phyloP scores from a whole-genome alignment of 2,329 filamentous ascomycete genomes.

The Xylariaceae sp. region DNA sequence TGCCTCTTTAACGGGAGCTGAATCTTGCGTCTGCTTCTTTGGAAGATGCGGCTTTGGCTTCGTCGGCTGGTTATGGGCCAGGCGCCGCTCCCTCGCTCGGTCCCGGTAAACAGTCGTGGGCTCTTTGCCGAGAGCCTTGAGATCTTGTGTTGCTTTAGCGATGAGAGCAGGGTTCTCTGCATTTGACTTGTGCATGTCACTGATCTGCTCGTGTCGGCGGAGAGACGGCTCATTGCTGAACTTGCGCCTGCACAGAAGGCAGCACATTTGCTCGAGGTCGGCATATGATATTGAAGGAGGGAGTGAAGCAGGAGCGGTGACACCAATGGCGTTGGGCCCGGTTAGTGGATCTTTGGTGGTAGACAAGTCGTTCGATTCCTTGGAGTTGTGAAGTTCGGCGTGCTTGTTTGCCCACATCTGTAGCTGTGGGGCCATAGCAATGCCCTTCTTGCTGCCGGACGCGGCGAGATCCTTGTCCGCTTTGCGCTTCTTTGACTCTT shows the following conservation, averaged over 20 bases:
- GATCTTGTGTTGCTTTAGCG: constrained; percentile 28
- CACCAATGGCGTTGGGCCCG: constrained; percentile 15
- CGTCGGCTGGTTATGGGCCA: constrained; percentile 59
- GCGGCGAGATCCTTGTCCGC: constrained; percentile 42
- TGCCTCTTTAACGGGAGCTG: constrained; percentile 38
- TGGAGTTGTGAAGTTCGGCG: constrained; percentile 62
- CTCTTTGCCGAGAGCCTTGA: constrained; percentile 36
- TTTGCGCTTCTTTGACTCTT: constrained; percentile 42
- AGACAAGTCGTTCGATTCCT: constrained; percentile 32
- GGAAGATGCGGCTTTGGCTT: constrained; percentile 43
- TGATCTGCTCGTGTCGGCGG: constrained; percentile 44
- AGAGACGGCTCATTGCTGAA: constrained; percentile 40
- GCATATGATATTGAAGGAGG: constrained; percentile 56
- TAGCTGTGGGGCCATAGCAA: constrained; percentile 62
- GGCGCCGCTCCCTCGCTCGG: constrained; percentile 64
- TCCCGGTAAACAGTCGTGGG: constrained; percentile 54
- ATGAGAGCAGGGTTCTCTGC: constrained; percentile 29
- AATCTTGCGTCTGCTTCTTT: constrained; percentile 25
- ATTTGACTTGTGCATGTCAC: constrained; percentile 41
- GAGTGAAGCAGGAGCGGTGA: constrained; percentile 13
- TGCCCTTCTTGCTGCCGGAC: constrained; percentile 43
- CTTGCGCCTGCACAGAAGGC: constrained; percentile 42
- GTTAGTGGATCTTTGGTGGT: constrained; percentile 24
- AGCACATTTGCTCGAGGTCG: constrained; percentile 47
- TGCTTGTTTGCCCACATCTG: constrained; percentile 72